These are phyloP conservation scores for Sedum album DNA, from an alignment of 164 flowering plant genomes.

Conservation along the genomic window DNA sequence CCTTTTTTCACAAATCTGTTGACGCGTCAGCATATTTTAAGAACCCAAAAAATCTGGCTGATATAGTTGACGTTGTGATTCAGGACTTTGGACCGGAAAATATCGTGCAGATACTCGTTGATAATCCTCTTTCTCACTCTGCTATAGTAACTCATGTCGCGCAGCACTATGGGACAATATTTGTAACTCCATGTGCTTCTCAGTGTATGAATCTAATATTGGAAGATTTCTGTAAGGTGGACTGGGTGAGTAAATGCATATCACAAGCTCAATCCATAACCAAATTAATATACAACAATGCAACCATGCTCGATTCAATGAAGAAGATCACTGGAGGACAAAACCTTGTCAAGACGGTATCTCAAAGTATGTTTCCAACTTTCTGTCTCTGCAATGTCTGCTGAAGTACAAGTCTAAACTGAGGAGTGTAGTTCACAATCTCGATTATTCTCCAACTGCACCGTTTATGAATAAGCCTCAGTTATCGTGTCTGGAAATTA, in stretches of 20 bases:
- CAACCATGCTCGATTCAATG: slow-evolving; percentile 66
- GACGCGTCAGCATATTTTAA: slow-evolving; percentile 72
- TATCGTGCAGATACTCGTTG: slow-evolving; percentile 84
- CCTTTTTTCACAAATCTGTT: slow-evolving; percentile 81
- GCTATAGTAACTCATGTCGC: slow-evolving; percentile 56
- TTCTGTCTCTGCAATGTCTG: slow-evolving; percentile 70
- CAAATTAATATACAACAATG: slow-evolving; percentile 65
- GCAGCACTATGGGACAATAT: slow-evolving; percentile 63
- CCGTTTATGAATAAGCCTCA: slow-evolving; percentile 51
- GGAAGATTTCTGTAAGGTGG: slow-evolving; percentile 82
- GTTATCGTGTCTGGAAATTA: slow-evolving; percentile 40
- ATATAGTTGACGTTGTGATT: slow-evolving; percentile 72
- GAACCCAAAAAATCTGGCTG: slow-evolving; percentile 58
- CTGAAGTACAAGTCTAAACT: slow-evolving; percentile 55
- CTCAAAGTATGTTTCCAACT: slow-evolving; percentile 62
- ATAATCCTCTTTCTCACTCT: slow-evolving; percentile 48
- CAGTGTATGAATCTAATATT: slow-evolving; percentile 72
- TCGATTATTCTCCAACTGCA: slow-evolving; percentile 51
- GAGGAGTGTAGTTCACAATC: slow-evolving; percentile 70
- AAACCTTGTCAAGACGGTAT: slow-evolving; percentile 63
- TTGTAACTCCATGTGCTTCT: slow-evolving; percentile 80
- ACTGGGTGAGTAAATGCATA: slow-evolving; percentile 80
- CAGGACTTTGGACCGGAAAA: slow-evolving; percentile 84
- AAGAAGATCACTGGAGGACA: slow-evolving; percentile 70
- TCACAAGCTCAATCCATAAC: slow-evolving; percentile 71